Base-by-base conservation (phyloP, 371 early-diverging fungal genomes). In the Apophysomyces elegans region DNA sequence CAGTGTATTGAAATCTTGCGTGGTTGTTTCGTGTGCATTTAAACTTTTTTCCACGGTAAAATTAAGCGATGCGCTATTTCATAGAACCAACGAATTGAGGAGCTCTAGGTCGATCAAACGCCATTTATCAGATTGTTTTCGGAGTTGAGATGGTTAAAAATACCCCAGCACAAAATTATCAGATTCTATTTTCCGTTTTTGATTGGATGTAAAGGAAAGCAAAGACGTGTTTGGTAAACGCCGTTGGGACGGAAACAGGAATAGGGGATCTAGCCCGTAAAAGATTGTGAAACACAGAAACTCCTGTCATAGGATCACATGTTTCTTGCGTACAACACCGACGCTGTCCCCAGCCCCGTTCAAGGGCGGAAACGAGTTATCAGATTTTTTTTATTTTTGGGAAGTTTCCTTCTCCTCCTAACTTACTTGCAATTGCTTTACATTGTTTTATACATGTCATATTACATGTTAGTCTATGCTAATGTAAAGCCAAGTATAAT, bases 341-440 rank as follows among this genome's bases (percentile, higher is more conserved):
- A 50, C n/a, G n/a, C 54, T 50, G 54, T 50, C 54, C 54, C 54
- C 54, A 50, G 21, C 54, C 21, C 54, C 54, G 54, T 50, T 50
- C 7, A 26, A 7, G 1, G 7, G 2, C 0, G 47, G 21, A 50
- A 21, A 50, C 2, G 21, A 18, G 21, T 50, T 50, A 50, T 50
- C 54, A 21, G 54, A 50, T 50, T 35, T 50, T 50, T 32, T 45
- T 21, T 26, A 9, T 47, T 47, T 47, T 11, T 14, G 32, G 54
- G 54, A 50, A 21, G 21, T 8, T 7, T 50, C 21, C 21, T 18
- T 47, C 26, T 21, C 1, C n/a, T 26, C 32, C 32, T 2, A 26
- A 26, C 32, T 26, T 26, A 26, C 32, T 26, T 26, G 32, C 32
- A 26, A 26, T 26, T 26, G 32, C 32, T 26, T 26, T 26, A 26